Evolutionary conservation across 2,329 filamentous ascomycete genomes (phyloP), one percentile per base, ranked within the genome.

Genomic region (Zalaria obscura): DNA sequence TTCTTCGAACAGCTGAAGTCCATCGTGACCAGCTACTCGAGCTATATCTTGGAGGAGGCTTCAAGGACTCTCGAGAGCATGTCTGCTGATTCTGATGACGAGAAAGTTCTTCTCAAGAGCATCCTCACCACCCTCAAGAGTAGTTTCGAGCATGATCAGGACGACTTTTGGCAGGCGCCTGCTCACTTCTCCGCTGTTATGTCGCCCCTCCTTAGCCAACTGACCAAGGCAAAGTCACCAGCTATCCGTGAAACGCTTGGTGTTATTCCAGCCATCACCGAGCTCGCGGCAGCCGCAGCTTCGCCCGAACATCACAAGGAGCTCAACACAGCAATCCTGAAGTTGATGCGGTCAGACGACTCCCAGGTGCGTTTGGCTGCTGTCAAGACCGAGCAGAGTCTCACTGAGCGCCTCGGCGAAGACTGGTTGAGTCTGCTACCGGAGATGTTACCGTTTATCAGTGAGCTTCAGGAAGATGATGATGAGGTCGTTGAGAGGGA

Each of bases 361-460:
- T 68, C 81, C 5, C 69, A 74, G 25, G 80, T 89, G 5, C 75
- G 91, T 10, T 67, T 96, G 29, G 85, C 83, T 1, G 86, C 85
- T 0, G 80, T 98, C 31, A 79, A 79, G 62, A 81, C 81, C 50
- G 77, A 96, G 65, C 81, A 87, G 56, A 75, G 73, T 9, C 68
- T 96, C 47, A 48, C 46, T 27, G 44, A 48, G 31, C 70, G 76
- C 38, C 64, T 96, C 26, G 88, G 88, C 45, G 88, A 96, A 59
- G 91, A 98, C 57, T 98, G 91, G 91, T 65, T 98, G 45, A 75
- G 79, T 1, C 74, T 93, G 67, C 61, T 96, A 56, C 86, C 89
- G 0, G 91, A 98, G 72, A 96, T 95, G 82, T 65, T 98, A 58
- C 89, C 93, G 18, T 85, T 89, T 49, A 94, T 99, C 52, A 93